A percentile compares a stretch with the other conserved stretches of the same genome.
These are phyloP conservation scores for Fusarium abutilonis DNA, from an alignment of 2,329 filamentous ascomycete genomes.

Conservation along the genomic window DNA sequence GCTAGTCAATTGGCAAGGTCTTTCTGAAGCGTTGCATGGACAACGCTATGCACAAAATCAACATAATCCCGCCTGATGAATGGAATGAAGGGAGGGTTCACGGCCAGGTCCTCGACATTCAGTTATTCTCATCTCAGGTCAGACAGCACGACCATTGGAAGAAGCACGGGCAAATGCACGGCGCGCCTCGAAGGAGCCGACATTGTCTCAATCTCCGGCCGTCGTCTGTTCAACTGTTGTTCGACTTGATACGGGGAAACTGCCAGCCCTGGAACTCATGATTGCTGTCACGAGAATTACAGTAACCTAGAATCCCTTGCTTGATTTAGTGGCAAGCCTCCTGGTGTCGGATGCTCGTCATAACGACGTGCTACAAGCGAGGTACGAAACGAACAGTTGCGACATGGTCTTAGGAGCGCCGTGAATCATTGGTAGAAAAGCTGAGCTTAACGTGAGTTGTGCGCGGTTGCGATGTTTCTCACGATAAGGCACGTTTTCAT, in stretches of 20 bases:
- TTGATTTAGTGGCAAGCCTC: conserved; percentile 12
- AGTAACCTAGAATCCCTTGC: conserved; percentile 22
- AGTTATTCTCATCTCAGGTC: not conserved
- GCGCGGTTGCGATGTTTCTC: conserved; percentile 6
- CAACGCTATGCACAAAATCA: not conserved
- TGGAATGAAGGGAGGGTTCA: conserved; percentile 32
- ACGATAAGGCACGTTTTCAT: not conserved
- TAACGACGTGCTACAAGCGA: conserved; percentile 24
- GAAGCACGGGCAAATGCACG: conserved; percentile 14
- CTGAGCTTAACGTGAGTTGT: not conserved
- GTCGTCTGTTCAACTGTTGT: not conserved
- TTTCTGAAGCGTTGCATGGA: conserved; percentile 7
- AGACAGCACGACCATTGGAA: not conserved
- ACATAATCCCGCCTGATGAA: too few relatives aligned
- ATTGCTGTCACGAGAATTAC: conserved; percentile 25
- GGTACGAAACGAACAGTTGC: conserved; percentile 19
- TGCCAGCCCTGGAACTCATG: conserved; percentile 5
- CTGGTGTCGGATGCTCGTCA: conserved; percentile 14
- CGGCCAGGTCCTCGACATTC: not conserved
- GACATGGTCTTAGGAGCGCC: conserved; percentile 10
- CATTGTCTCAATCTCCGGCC: conserved; percentile 29
- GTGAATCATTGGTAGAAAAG: conserved; percentile 18
- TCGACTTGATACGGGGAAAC: conserved; percentile 4
- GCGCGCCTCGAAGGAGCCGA: conserved; percentile 2
- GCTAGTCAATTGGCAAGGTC: conserved; percentile 13